Evolutionary conservation across 164 flowering plant species (phyloP).

Genomic region (Vitis vinifera): DNA sequence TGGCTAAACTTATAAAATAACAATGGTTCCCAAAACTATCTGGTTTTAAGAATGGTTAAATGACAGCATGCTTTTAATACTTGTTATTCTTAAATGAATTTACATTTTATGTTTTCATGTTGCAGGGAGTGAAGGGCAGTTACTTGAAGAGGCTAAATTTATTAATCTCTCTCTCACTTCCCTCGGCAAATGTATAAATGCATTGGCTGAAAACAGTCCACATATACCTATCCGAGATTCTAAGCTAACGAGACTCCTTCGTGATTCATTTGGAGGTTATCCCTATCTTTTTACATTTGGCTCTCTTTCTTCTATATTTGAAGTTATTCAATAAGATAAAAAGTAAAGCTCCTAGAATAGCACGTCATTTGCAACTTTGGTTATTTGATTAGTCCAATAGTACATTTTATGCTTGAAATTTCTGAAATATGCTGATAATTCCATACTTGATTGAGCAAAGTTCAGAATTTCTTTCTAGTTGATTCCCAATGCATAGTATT

Average conservation of each 20-base stretch:
- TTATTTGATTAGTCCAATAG: too few species aligned
- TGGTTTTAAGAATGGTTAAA: background rate
- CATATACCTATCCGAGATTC: slow-evolving; percentile 93
- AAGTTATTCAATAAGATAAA: too few species aligned
- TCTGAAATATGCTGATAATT: too few species aligned
- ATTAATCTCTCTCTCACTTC: slow-evolving; percentile 95
- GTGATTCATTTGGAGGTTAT: slow-evolving; percentile 98
- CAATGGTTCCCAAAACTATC: background rate
- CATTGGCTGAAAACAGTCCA: slow-evolving; percentile 86
- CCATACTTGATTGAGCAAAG: too few species aligned
- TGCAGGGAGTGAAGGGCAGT: slow-evolving; percentile 86
- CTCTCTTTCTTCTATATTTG: slow-evolving; percentile 3
- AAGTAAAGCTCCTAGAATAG: too few species aligned
- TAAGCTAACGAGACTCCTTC: slow-evolving; percentile 86
- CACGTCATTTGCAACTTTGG: too few species aligned
- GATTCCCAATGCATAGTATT: background rate
- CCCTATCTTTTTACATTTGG: background rate
- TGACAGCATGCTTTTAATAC: background rate
- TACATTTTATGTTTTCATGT: slow-evolving; percentile 8
- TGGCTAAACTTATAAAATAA: background rate
- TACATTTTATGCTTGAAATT: too few species aligned
- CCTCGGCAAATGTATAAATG: slow-evolving; percentile 94
- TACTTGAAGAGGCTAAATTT: slow-evolving; percentile 88
- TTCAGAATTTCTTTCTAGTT: too few species aligned
- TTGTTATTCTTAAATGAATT: background rate